Base-by-base conservation (phyloP, 495 filamentous ascomycete genomes). In the Geoglossum glabrum region DNA sequence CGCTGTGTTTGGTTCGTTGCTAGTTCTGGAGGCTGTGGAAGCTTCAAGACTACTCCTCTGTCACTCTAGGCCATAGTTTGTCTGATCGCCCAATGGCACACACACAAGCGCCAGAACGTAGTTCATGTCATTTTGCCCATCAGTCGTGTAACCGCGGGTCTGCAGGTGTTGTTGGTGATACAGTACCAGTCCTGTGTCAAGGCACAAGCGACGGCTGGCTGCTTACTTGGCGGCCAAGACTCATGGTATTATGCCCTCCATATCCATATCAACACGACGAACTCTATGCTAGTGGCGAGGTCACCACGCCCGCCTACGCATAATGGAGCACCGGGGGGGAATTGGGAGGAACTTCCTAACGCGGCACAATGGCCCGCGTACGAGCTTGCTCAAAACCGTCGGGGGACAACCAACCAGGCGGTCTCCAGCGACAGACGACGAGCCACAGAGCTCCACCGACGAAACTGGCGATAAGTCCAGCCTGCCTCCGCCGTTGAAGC, bases 371-470 rank as follows among this genome's bases (percentile, higher is more conserved):
- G 56, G 56, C 43, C 56, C 56, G 6, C 50, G 5, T 5, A 52
- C 21, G 25, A 46, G 56, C 3, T 49, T 58, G 21, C 30, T 58
- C 10, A 33, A 11, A 21, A 58, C 56, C 11, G 28, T 58, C 30
- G 13, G 33, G 1, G 43, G 43, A 17, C 55, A 27, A 1, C n/a
- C 21, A 31, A 10, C 40, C 19, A 49, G 13, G 5, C 11, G 33
- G n/a, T 36, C 47, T 21, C 49, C 57, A 9, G 57, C 33, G 13
- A 55, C 33, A n/a, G 27, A 59, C 30, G 49, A 46, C 30, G 49
- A 54, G 31, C 57, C 49, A 4, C 50, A 17, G 30, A 59, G 57
- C 57, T 59, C 57, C 7, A 45, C 31, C 36, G 54, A 56, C n/a
- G 54, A 56, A 38, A 38, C 49, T 13, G 28, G 17, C 3, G 49